Conservation (phyloP, 1,284 basidiomycete genomes). For the Coniferiporia sulphurascens region DNA sequence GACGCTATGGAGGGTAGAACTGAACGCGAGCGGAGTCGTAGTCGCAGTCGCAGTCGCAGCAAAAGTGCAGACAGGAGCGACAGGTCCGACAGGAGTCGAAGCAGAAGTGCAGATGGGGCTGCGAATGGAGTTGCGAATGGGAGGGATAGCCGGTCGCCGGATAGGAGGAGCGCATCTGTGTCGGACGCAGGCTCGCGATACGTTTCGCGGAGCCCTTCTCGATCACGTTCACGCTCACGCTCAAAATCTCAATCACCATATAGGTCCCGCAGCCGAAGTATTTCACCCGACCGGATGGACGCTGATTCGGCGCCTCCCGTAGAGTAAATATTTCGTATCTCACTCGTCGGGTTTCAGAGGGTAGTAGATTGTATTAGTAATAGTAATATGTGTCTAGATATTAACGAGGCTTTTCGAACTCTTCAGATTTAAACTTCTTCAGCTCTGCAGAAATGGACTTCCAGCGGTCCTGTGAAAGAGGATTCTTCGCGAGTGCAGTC, state of each 20-base stretch:
- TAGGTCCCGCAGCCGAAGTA: conserved; percentile 53
- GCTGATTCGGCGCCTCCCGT: conserved; percentile 18
- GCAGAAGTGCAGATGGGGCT: conserved; percentile 25
- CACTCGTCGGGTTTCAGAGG: not conserved
- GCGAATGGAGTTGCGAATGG: conserved; percentile 20
- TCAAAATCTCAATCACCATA: conserved; percentile 29
- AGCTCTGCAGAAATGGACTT: conserved; percentile 57
- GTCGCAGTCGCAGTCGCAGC: conserved; percentile 34
- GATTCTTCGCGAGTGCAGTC: conserved; percentile 50
- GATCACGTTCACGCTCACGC: conserved; percentile 40
- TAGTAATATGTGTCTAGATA: not conserved
- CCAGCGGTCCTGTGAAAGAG: conserved; percentile 66
- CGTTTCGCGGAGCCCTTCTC: conserved; percentile 57
- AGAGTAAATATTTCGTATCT: not conserved
- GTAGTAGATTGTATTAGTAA: not conserved
- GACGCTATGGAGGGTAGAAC: conserved; percentile 75
- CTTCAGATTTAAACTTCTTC: conserved; percentile 52
- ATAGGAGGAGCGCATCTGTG: conserved; percentile 31
- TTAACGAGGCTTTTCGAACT: conserved; percentile 11
- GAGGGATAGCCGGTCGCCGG: conserved; percentile 22
- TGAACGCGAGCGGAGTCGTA: conserved; percentile 27
- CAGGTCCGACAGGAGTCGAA: conserved; percentile 22
- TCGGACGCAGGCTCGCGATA: conserved; percentile 51
- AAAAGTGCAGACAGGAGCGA: conserved; percentile 20
- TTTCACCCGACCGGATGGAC: conserved; percentile 55